These are phyloP conservation scores for Candida cerambycidarum DNA, from an alignment of 805 yeast species.

Conservation along the genomic window DNA sequence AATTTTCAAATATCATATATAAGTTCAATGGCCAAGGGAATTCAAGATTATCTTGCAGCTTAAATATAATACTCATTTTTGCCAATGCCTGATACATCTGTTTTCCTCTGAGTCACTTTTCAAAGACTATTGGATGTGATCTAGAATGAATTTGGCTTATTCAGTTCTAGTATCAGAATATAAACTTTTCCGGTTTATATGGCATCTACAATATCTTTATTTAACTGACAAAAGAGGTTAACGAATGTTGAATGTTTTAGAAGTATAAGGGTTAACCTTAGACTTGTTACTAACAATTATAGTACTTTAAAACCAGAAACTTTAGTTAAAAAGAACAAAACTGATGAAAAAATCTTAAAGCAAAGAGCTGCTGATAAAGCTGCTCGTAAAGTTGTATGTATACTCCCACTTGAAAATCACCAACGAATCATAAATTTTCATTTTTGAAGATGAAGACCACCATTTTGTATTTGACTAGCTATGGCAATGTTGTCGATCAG, in stretches of 20 bases:
- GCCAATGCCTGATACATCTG: constrained; percentile 47
- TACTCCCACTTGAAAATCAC: constrained; percentile 11
- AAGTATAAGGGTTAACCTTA: not conserved
- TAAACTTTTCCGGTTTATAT: constrained; percentile 24
- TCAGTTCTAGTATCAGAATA: constrained; percentile 29
- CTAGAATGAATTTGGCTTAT: constrained; percentile 40
- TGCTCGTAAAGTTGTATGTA: constrained; percentile 79
- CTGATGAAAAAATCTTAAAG: constrained; percentile 73
- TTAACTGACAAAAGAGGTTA: constrained; percentile 2
- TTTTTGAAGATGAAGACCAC: constrained; percentile 54
- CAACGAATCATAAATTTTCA: constrained; percentile 5
- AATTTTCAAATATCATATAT: not conserved
- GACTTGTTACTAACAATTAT: constrained; percentile 24
- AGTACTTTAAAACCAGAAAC: constrained; percentile 76
- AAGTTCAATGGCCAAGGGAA: constrained; percentile 32
- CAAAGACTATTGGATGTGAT: constrained; percentile 21
- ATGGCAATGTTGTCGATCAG: constrained; percentile 68
- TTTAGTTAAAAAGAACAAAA: constrained; percentile 78
- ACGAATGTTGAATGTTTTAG: not conserved
- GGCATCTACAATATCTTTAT: constrained; percentile 17
- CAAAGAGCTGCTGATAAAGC: constrained; percentile 78
- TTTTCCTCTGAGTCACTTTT: constrained; percentile 38
- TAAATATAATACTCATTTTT: constrained; percentile 24
- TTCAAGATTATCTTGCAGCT: constrained; percentile 43
- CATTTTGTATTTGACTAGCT: constrained; percentile 59